Evolutionary conservation across 169 alveolate genomes (phyloP).

Genomic region (Miamiensis avidus): DNA sequence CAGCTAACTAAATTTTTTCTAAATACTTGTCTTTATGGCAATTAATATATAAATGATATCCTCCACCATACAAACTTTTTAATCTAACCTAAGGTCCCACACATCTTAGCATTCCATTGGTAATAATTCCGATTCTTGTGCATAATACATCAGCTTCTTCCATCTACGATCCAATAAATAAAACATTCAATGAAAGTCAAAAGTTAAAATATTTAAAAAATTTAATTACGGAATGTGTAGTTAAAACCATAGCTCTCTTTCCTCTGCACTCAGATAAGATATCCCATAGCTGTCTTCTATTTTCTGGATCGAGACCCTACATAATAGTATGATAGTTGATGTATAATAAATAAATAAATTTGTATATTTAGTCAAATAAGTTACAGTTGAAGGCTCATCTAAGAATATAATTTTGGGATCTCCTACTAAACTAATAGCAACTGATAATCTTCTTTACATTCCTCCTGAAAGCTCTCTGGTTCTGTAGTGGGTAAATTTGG

Average conservation of each 20-base stretch:
- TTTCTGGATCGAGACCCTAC: constrained; percentile 90
- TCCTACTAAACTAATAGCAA: constrained; percentile 87
- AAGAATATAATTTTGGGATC: constrained; percentile 87
- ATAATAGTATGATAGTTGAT: not conserved
- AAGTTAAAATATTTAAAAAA: not conserved
- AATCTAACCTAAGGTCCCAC: constrained; percentile 78
- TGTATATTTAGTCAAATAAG: not conserved
- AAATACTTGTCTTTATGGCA: constrained; percentile 51
- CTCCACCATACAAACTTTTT: constrained; percentile 86
- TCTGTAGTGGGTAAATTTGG: constrained; percentile 58
- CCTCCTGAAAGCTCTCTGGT: constrained; percentile 87
- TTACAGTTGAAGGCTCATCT: constrained; percentile 90
- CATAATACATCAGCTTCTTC: constrained; percentile 94
- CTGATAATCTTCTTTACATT: constrained; percentile 86
- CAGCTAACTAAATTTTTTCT: constrained; percentile 1
- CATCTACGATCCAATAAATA: constrained; percentile 53
- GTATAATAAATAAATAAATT: too few relatives aligned
- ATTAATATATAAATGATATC: constrained; percentile 80
- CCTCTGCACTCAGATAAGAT: constrained; percentile 77
- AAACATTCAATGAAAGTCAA: not conserved
- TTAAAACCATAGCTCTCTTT: constrained; percentile 87
- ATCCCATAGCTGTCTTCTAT: constrained; percentile 89
- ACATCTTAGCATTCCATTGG: constrained; percentile 83
- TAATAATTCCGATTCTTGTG: constrained; percentile 86
- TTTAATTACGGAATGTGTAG: constrained; percentile 83